Base-by-base conservation (phyloP, 495 filamentous ascomycete genomes). In the Apodospora peruviana region DNA sequence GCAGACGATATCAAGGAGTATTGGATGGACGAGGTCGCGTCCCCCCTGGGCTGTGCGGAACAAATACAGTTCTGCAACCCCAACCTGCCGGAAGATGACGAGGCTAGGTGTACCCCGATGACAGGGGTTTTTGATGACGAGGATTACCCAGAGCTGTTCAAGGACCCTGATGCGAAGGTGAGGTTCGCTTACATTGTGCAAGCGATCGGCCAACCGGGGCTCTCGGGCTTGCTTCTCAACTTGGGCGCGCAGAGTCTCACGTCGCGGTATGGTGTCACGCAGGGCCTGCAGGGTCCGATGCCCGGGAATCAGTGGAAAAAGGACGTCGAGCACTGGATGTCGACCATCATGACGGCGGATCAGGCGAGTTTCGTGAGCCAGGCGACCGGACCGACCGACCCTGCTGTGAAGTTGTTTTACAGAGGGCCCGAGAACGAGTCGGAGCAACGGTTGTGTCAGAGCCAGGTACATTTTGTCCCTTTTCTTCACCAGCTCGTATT, bases 241-340 rank as follows among this genome's bases (percentile, higher is more conserved):
- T 14, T 32, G 7, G 27, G 27, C 7, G 23, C 35, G 1, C 44
- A 22, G 9, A 24, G 23, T 9, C 44, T 43, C 8, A 14, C 9
- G 25, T 22, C 50, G 2, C 34, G 43, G 17, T 16, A 40, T 35
- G 32, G 23, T 12, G 45, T 45, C 29, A 43, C 4, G 27, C 38
- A 35, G 5, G 46, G 41, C 5, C n/a, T 52, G 11, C 39, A 43
- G 21, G 54, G 51, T n/a, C 25, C 16, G 5, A 41, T 64, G 14
- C 65, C 64, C 0, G 29, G 55, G 1, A 62, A 51, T 37, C 67
- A 70, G 47, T 70, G 65, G 65, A 51, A 57, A 40, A 51, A 55
- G 3, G 64, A 68, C 41, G 59, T 67, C 7, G 43, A 47, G 23
- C 29, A 47, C 22, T 67, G 63, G 63, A 57, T 61, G 24, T 52